Base-by-base conservation (phyloP, 2,329 filamentous ascomycete species). In the Davidsoniella virescens region DNA sequence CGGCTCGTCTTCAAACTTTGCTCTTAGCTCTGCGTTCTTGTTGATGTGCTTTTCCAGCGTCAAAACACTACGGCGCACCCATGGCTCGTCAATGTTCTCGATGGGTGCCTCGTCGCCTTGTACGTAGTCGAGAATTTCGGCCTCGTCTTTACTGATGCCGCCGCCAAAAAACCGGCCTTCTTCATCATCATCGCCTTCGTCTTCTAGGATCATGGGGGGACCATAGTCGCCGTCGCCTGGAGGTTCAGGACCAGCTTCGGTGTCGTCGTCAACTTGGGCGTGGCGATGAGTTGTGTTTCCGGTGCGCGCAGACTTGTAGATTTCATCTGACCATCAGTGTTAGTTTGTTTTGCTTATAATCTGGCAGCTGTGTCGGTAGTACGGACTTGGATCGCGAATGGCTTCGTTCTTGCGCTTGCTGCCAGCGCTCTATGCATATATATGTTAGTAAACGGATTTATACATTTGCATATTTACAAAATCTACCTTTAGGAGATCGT, bases 101-200 rank as follows among this genome's bases (percentile, higher is more conserved):
- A 78, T 73, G 55, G 60, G 60, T 7, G 59, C 61, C 47, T 65
- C 63, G 23, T 62, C 63, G 17, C 64, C 65, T 46, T 95, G 87
- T 55, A 98, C 78, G 61, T 83, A 96, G 64, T 96, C 84, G 59
- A 98, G 73, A 17, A 92, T 85, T 57, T 87, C 77, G 2, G 80
- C 81, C 56, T 93, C 87, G 56, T 86, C 75, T 52, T 80, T 74
- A 23, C 82, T 86, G 58, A 98, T 82, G 33, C 92, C 92, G 49
- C 87, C 85, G 41, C 90, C 92, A 59, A 95, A 98, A 69, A 98
- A 98, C 9, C 92, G 81, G 1, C 90, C 92, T 56, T 94, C 92
- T 49, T 94, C 87, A 16, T 55, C 62, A 3, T 60, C 61, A 9
- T 61, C 62, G 2, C 73, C 68, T 44, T 77, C 72, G 7, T 68